Conservation (phyloP, 257 asterid genomes). For the Sherardia arvensis region DNA sequence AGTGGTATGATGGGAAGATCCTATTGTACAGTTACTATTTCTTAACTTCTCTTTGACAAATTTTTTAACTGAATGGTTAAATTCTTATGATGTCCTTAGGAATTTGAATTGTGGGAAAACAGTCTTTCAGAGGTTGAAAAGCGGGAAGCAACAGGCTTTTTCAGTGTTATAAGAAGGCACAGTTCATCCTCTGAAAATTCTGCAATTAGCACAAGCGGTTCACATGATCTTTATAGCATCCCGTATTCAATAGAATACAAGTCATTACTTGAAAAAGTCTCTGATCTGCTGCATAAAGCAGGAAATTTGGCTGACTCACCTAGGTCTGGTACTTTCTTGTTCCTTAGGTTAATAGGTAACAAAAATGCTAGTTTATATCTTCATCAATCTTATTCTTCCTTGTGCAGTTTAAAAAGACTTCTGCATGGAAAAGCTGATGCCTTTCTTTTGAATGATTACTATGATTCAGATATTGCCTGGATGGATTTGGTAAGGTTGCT, state of each 20-base stretch:
- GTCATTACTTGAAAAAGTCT: constrained; percentile 56
- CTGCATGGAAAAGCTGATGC: constrained; percentile 87
- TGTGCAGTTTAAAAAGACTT: constrained; percentile 77
- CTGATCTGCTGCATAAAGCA: constrained; percentile 67
- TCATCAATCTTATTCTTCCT: constrained; percentile 12
- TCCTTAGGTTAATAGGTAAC: background rate
- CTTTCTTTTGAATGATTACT: constrained; percentile 85
- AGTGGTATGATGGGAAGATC: constrained; percentile 40
- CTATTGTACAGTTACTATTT: background rate
- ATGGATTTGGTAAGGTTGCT: constrained; percentile 78
- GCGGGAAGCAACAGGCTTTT: constrained; percentile 74
- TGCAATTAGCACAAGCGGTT: constrained; percentile 19
- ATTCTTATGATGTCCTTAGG: constrained; percentile 33
- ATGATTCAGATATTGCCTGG: constrained; percentile 97
- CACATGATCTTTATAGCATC: constrained; percentile 60
- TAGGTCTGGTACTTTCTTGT: constrained; percentile 32
- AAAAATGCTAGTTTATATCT: background rate
- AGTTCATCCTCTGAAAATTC: constrained; percentile 40
- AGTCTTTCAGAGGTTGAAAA: constrained; percentile 66
- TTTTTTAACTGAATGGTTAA: background rate
- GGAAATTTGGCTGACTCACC: constrained; percentile 62
- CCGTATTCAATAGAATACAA: constrained; percentile 77
- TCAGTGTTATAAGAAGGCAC: constrained; percentile 75
- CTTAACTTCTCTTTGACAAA: background rate
- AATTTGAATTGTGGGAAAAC: constrained; percentile 77